Percentiles rank a stretch among this genome's conserved stretches.
phyloP scores from a whole-genome alignment of 371 early-diverging fungal species.

The Saksenaea vasiformis region DNA sequence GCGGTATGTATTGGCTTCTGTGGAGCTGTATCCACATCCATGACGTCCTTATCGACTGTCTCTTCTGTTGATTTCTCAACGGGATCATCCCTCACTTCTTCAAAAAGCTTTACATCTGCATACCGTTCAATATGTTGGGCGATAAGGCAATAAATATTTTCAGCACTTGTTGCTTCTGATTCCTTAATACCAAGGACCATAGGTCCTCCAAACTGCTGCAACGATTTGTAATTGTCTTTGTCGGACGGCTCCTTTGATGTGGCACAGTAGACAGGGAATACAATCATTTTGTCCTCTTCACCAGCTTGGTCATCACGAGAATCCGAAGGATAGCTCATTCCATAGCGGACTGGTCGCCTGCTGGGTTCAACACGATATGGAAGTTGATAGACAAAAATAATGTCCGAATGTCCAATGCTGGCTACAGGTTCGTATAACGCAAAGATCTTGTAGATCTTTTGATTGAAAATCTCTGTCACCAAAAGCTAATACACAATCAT shows the following conservation, averaged over 20 bases:
- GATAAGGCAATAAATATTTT: conserved; percentile 30
- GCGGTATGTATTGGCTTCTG: conserved; percentile 43
- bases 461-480: conserved; percentile 62
- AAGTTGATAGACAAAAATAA: conserved; percentile 70
- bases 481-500: conserved; percentile 37
- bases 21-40: conserved; percentile 8
- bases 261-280: conserved; percentile 41
- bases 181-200: conserved; percentile 35
- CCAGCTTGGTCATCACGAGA: conserved; percentile 3
- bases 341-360: conserved; percentile 12
- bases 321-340: not conserved
- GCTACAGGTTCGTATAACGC: conserved; percentile 62
- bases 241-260: conserved; percentile 10
- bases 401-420: conserved; percentile 59
- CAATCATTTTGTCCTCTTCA: conserved; percentile 21
- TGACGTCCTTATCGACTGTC: not conserved
- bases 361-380: conserved; percentile 30
- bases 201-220: conserved; percentile 41
- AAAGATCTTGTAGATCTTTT: conserved; percentile 69
- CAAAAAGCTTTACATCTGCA: conserved; percentile 41
- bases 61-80: not conserved
- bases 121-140: conserved; percentile 41
- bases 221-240: not conserved
- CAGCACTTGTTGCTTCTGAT: conserved; percentile 27
- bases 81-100: conserved; percentile 18